Conservation (phyloP, 1,139 yeast species). For the Saccharomyces hybrid region DNA sequence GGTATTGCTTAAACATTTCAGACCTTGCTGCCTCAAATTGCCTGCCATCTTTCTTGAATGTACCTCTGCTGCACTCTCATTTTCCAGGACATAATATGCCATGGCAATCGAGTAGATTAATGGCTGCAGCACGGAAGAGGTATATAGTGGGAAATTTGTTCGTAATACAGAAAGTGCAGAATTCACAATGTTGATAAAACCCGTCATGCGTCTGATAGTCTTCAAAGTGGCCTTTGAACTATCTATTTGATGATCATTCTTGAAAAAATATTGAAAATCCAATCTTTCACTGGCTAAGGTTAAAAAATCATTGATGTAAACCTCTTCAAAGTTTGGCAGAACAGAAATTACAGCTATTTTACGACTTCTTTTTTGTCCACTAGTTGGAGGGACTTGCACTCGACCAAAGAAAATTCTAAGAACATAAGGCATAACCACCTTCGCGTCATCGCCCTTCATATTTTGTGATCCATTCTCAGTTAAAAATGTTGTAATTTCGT, state of each 20-base stretch:
- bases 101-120: slow-evolving; percentile 50
- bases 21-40: slow-evolving; percentile 52
- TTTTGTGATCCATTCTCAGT: slow-evolving; percentile 44
- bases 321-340: slow-evolving; percentile 53
- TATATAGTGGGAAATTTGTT: slow-evolving; percentile 43
- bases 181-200: slow-evolving; percentile 61
- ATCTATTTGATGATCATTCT: slow-evolving; percentile 23
- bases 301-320: slow-evolving; percentile 53
- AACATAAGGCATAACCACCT: slow-evolving; percentile 59
- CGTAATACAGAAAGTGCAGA: slow-evolving; percentile 63
- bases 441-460: slow-evolving; percentile 55
- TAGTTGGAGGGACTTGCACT: slow-evolving; percentile 52
- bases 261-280: slow-evolving; percentile 37
- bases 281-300: slow-evolving; percentile 54
- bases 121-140: slow-evolving; percentile 51
- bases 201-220: slow-evolving; percentile 50
- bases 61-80: slow-evolving; percentile 15
- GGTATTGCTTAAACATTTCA: slow-evolving; percentile 48
- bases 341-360: slow-evolving; percentile 71
- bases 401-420: slow-evolving; percentile 81
- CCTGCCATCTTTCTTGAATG: slow-evolving; percentile 42
- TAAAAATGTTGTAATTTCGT: slow-evolving; percentile 66
- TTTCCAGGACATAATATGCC: slow-evolving; percentile 44
- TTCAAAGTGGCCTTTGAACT: slow-evolving; percentile 19
- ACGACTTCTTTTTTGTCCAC: slow-evolving; percentile 66